Evolutionary conservation across 441 rosid species (phyloP).

Genomic region (Kokia cookei): DNA sequence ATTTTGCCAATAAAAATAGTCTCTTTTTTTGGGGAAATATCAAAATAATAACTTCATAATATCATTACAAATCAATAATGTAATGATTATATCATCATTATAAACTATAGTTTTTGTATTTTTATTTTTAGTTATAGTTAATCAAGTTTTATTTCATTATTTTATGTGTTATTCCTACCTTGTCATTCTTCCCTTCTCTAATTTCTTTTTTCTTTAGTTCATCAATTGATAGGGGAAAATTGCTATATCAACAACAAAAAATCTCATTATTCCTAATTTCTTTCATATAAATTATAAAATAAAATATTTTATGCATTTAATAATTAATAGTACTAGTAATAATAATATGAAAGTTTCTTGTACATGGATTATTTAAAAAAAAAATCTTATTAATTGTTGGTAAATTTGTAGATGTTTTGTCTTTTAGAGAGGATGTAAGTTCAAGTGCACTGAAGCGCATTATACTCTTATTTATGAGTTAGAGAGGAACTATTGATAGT

Average conservation of each 20-base stretch:
- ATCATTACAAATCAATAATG: not conserved
- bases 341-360: not conserved
- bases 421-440: too few relatives aligned
- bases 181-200: not conserved
- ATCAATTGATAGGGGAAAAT: too few relatives aligned
- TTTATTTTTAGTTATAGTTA: not conserved
- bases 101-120: not conserved
- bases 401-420: too few relatives aligned
- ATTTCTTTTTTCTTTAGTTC: not conserved
- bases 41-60: too few relatives aligned
- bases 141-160: not conserved
- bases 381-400: too few relatives aligned
- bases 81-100: not conserved
- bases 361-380: too few relatives aligned
- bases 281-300: not conserved
- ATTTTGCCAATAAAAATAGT: not conserved
- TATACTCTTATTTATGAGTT: too few relatives aligned
- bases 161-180: not conserved
- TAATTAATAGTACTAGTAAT: not conserved
- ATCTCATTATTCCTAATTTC: not conserved
- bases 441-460: too few relatives aligned
- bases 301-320: not conserved
- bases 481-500: too few relatives aligned
- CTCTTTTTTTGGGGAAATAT: too few relatives aligned
- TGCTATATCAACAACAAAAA: not conserved